Conservation (phyloP, 768 basidiomycete genomes). For the Rhodocollybia butyracea region DNA sequence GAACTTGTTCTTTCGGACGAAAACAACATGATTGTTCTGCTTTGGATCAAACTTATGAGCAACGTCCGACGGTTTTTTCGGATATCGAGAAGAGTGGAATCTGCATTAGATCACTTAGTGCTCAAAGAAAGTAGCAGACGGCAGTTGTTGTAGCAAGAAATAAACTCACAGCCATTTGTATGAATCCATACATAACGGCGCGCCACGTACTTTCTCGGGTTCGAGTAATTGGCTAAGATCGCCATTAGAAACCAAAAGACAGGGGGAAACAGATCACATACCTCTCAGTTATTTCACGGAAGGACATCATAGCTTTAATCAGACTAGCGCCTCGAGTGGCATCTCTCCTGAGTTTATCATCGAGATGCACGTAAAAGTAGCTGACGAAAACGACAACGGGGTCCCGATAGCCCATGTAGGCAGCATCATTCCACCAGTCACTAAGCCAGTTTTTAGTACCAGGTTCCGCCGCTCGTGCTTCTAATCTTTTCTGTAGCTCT, state of each 20-base stretch:
- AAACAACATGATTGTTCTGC: conserved; percentile 83
- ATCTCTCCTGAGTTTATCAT: conserved; percentile 50
- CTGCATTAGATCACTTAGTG: conserved; percentile 34
- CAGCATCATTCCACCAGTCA: conserved; percentile 97
- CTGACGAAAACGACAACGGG: conserved; percentile 89
- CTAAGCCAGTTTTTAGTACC: conserved; percentile 77
- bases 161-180: conserved; percentile 84
- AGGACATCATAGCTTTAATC: conserved; percentile 81
- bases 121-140: not conserved
- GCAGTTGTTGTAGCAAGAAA: not conserved
- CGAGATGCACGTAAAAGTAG: conserved; percentile 91
- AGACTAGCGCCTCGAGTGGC: conserved; percentile 77
- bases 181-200: conserved; percentile 87
- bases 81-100: conserved; percentile 93
- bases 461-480: conserved; percentile 66
- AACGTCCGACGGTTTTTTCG: conserved; percentile 77
- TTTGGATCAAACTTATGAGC: conserved; percentile 76
- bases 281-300: conserved; percentile 82
- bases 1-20: conserved; percentile 89
- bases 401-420: conserved; percentile 86
- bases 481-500: conserved; percentile 74
- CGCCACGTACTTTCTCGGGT: conserved; percentile 79
- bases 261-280: conserved; percentile 28
- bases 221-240: conserved; percentile 64
- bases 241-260: not conserved